Percentiles rank a stretch among this genome's conserved stretches.
Conservation (phyloP, 2,329 filamentous ascomycete species). For the Exophiala sideris region DNA sequence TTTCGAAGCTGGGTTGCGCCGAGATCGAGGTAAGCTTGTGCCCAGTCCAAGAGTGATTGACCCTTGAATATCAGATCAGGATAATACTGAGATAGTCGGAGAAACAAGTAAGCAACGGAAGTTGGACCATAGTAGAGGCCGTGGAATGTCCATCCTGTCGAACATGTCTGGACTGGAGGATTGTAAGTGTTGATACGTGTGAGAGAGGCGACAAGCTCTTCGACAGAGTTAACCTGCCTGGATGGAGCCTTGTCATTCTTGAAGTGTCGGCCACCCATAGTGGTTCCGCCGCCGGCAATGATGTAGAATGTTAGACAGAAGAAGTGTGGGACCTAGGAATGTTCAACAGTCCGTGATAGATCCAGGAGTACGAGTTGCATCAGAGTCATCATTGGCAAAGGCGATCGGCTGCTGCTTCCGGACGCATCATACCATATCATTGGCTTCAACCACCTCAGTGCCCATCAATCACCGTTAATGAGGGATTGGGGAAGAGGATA, state of each 20-base stretch:
- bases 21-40: constrained; percentile 42
- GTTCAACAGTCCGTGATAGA: too few relatives aligned
- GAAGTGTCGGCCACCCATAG: constrained; percentile 5
- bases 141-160: constrained; percentile 29
- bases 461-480: too few relatives aligned
- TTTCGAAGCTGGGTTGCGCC: constrained; percentile 7
- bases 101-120: constrained; percentile 56
- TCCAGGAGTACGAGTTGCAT: too few relatives aligned
- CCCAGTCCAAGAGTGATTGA: constrained; percentile 46
- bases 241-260: constrained; percentile 9
- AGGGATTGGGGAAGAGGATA: too few relatives aligned
- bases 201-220: constrained; percentile 23
- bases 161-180: constrained; percentile 27
- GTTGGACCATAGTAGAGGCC: constrained; percentile 56
- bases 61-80: constrained; percentile 45
- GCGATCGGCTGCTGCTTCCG: too few relatives aligned
- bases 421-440: too few relatives aligned
- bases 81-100: constrained; percentile 45
- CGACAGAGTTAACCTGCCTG: constrained; percentile 9
- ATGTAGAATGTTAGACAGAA: neutral
- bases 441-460: too few relatives aligned
- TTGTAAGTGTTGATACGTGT: constrained; percentile 28
- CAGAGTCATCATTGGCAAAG: too few relatives aligned
- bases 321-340: neutral
- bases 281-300: neutral